Evolutionary conservation across 192 early-diverging fungal species (phyloP), one percentile per base, ranked within the genome.

Genomic region (Coemansia sp.): DNA sequence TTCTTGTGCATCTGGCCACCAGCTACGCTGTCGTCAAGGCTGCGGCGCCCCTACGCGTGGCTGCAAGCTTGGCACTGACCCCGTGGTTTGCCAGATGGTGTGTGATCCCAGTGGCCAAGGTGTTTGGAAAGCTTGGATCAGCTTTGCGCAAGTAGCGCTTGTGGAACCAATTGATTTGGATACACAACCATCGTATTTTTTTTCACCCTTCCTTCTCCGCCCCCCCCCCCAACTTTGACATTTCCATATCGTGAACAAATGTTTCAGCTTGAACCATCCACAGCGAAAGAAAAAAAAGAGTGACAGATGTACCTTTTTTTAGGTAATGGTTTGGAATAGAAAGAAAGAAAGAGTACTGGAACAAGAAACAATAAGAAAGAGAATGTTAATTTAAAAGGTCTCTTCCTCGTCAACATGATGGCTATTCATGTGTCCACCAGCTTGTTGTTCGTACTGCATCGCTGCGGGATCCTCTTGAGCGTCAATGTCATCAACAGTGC

Each of bases 1-100:
- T 84, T 23, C 85, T 94, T 77, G 58, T 92, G 31, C 80, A 94
- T 67, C 70, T 93, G 85, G 91, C 89, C 0, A 87, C 89, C 3
- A 82, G 87, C 21, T 97, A 97, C 75, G 90, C 86, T 7, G 61
- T 94, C 16, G 91, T 95, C 20, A 97, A 97, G 84, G 84, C 87
- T 3, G 67, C 70, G 4, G 66, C 60, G 0, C 81, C 81, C 5
- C 25, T 70, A 39, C 68, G 81, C 7, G 55, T 83, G 33, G 67
- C 69, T 1, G 58, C 59, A 1, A 75, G 72, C 45, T 15, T 79
- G 46, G 72, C 70, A 0, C 10, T 79, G 58, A 83, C 81, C 3
- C 81, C 81, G 0, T 57, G 34, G 51, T 42, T 59, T 35, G 68
- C 77, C 5, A 48, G 60, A 40, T 64, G 64, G 67, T 67, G 60